phyloP scores from a whole-genome alignment of 495 filamentous ascomycete genomes.

The Bathelium albidoporum region DNA sequence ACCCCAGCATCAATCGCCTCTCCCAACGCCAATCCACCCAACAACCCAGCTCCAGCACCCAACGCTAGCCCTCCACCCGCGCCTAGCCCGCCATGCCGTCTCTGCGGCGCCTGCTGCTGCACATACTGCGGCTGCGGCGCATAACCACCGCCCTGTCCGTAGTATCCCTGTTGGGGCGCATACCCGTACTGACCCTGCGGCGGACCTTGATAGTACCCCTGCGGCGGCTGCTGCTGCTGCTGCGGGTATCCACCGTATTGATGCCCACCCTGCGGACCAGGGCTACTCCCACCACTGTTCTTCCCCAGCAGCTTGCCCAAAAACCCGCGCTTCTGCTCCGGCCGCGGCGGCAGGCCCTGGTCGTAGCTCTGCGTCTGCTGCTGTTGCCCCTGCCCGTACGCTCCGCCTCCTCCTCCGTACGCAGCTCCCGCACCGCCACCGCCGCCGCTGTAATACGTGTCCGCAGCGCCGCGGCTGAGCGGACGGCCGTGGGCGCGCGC shows the following conservation, averaged over 20 bases:
- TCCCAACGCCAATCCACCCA: slow-evolving; percentile 20
- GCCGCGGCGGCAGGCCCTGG: slow-evolving; percentile 24
- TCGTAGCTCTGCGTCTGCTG: not conserved
- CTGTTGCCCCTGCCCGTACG: slow-evolving; percentile 10
- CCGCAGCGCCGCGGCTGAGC: slow-evolving; percentile 30
- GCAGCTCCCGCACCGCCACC: no score
- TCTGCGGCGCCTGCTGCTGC: slow-evolving; percentile 31
- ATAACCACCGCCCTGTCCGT: slow-evolving; percentile 14
- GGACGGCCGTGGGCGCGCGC: slow-evolving; percentile 39
- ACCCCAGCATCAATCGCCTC: slow-evolving; percentile 18
- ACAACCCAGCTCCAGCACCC: slow-evolving; percentile 21
- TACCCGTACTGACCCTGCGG: slow-evolving; percentile 16
- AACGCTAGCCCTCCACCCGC: slow-evolving; percentile 16
- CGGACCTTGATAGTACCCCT: slow-evolving; percentile 12
- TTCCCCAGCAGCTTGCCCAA: slow-evolving; percentile 46
- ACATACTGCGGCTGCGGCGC: slow-evolving; percentile 31
- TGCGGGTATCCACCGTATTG: slow-evolving; percentile 9
- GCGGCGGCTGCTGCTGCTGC: slow-evolving; percentile 14
- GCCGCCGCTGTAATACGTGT: slow-evolving; percentile 37
- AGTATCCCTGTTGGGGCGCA: slow-evolving; percentile 11
- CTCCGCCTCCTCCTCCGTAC: slow-evolving; percentile 20
- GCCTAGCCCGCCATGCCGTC: slow-evolving; percentile 16
- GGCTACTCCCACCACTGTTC: slow-evolving; percentile 4
- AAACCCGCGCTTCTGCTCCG: slow-evolving; percentile 35
- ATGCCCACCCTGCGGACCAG: no score